Base-by-base conservation (phyloP, 176 grass and related monocot species). In the Avena insularis region DNA sequence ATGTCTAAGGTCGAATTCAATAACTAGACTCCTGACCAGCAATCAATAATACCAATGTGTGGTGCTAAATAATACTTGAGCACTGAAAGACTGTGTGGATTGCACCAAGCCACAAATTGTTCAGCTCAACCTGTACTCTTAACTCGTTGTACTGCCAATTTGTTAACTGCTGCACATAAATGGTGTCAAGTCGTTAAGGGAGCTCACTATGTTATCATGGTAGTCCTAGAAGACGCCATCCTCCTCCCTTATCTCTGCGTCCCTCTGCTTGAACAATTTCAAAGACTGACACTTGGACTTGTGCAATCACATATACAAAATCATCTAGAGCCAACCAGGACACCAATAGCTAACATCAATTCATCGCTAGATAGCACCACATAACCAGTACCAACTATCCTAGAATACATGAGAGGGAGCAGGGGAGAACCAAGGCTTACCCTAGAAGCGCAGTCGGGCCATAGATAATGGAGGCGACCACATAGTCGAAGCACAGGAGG, bases 231-330 rank as follows among this genome's bases (percentile, higher is more conserved):
- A 87, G 19, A 91, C 91, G 1, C 61, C 79, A 91, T 95, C 94
- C 73, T 85, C 93, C 91, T 98, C 95, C 49, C 71, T 87, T 72
- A 93, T 95, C 78, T 98, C 93, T 2, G 74, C 63, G 83, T 98
- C 95, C 74, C 90, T 93, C 80, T 93, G 95, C 81, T 95, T 86
- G 38, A 98, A 84, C 86, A 98, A 66, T 43, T 95, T 88, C 80
- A 98, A 86, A 15, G 84, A 93, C 78, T 92, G 93, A 9, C 78
- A 66, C 35, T 91, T 98, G 14, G 91, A 95, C 83, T 90, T 95
- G 78, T 93, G 90, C 16, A 92, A 36, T 36, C 35, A 36, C 35
- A 36, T 36, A 36, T 36, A 36, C 35, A 36, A 36, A 36, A 36
- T 2, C 35, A 36, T 36, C 35, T 36, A 36, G 35, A 36, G 35